phyloP scores from a whole-genome alignment of 768 basidiomycete species.

The Phlebiopsis gigantea region DNA sequence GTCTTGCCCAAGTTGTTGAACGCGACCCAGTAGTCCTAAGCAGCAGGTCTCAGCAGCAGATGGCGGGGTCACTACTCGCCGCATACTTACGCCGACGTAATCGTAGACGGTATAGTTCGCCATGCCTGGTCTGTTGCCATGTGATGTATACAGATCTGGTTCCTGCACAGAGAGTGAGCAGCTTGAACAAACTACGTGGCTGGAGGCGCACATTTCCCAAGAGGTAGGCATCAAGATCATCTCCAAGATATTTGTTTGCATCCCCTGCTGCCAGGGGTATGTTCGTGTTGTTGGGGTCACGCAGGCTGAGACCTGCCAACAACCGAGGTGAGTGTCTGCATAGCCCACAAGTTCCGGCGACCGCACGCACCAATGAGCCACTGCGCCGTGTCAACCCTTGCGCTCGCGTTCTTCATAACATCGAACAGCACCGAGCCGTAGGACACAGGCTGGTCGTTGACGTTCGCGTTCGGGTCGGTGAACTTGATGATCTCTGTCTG shows the following conservation, averaged over 20 bases:
- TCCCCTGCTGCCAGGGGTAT: conserved; percentile 28
- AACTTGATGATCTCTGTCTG: conserved; percentile 40
- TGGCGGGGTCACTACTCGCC: no score
- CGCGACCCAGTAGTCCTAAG: conserved; percentile 20
- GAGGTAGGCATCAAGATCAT: conserved; percentile 38
- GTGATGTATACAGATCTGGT: conserved; percentile 53
- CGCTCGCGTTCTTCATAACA: conserved; percentile 37
- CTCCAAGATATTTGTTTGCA: conserved; percentile 33
- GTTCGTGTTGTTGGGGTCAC: conserved; percentile 33
- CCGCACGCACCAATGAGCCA: conserved; percentile 29
- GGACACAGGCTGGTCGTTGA: conserved; percentile 41
- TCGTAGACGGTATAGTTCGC: conserved; percentile 42
- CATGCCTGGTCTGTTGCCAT: conserved; percentile 35
- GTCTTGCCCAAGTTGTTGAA: conserved; percentile 32
- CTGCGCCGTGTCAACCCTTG: conserved; percentile 21
- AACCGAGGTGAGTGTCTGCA: background rate
- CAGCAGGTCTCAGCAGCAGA: no score
- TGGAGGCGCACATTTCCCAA: conserved; percentile 40
- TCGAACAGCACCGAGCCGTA: conserved; percentile 45
- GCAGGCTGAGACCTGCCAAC: conserved; percentile 36
- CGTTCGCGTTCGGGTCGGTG: conserved; percentile 28
- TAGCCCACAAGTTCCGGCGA: background rate
- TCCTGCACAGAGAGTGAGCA: conserved; percentile 29
- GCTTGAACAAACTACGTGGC: background rate
- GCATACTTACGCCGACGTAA: conserved; percentile 39